A percentile compares a stretch with the other conserved stretches of the same genome.
These are phyloP conservation scores for Cerioporus squamosus DNA, from an alignment of 1,284 basidiomycete genomes.

Conservation along the genomic window DNA sequence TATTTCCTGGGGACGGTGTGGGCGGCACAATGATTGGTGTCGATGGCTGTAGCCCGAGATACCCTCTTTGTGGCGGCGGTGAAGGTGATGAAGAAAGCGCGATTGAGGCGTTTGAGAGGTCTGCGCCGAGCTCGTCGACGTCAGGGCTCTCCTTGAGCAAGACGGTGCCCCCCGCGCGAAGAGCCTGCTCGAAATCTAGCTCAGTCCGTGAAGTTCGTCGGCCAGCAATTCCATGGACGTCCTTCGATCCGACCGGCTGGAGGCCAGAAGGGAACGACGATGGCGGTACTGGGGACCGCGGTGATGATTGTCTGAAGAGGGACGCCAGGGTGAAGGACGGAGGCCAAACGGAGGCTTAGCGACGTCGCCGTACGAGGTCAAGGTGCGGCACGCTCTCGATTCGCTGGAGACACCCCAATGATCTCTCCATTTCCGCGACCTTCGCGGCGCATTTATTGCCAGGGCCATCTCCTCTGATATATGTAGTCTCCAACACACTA, in stretches of 20 bases:
- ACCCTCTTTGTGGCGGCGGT: conserved; percentile 31
- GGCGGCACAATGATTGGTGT: conserved; percentile 62
- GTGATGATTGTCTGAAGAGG: conserved; percentile 41
- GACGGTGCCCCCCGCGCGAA: conserved; percentile 67
- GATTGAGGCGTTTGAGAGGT: conserved; percentile 39
- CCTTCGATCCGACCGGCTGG: conserved; percentile 57
- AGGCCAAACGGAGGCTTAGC: conserved; percentile 12
- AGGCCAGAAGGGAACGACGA: conserved; percentile 57
- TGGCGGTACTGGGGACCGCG: conserved; percentile 51
- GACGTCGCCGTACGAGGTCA: conserved; percentile 19
- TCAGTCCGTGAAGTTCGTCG: conserved; percentile 64
- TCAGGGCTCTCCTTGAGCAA: conserved; percentile 70
- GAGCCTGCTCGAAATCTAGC: conserved; percentile 78
- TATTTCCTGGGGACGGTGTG: conserved; percentile 48
- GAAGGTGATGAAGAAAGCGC: conserved; percentile 31
- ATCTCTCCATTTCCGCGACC: conserved; percentile 1
- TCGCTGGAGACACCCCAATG: not conserved
- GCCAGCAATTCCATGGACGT: conserved; percentile 43
- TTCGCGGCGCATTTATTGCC: not conserved
- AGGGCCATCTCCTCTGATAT: not conserved
- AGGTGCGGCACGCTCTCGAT: conserved; percentile 8
- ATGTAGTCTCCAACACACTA: not conserved
- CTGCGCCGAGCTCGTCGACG: conserved; percentile 61
- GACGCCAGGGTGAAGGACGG: conserved; percentile 34
- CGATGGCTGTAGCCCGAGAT: conserved; percentile 39